These are phyloP conservation scores for Cytospora mali DNA, from an alignment of 2,329 filamentous ascomycete genomes.

Conservation along the genomic window DNA sequence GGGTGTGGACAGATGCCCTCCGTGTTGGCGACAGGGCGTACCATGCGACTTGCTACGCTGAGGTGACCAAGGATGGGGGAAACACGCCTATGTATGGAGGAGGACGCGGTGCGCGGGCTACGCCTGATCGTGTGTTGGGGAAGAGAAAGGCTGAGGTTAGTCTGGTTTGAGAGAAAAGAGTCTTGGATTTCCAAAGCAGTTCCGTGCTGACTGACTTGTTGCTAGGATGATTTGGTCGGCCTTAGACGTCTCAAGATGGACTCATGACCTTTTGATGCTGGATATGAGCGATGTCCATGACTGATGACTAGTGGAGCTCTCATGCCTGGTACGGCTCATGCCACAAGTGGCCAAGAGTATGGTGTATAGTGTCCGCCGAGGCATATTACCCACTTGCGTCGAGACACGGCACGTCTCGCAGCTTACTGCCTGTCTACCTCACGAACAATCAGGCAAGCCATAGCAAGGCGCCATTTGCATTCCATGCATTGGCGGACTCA, in stretches of 20 bases:
- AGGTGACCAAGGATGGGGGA: slow-evolving; percentile 70
- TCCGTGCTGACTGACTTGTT: slow-evolving; percentile 5
- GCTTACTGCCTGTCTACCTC: background rate
- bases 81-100: slow-evolving; percentile 46
- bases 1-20: slow-evolving; percentile 92
- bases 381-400: background rate
- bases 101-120: slow-evolving; percentile 39
- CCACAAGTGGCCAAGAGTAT: background rate
- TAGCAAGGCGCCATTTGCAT: no score
- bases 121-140: slow-evolving; percentile 68
- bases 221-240: slow-evolving; percentile 22
- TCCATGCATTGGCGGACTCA: no score
- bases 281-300: background rate
- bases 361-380: no score
- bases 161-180: slow-evolving; percentile 26
- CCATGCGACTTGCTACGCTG: slow-evolving; percentile 86
- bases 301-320: background rate
- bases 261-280: slow-evolving; percentile 3
- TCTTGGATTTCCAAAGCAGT: background rate
- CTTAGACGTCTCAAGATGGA: slow-evolving; percentile 24
- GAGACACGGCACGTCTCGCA: background rate
- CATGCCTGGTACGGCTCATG: background rate
- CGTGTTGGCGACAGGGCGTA: slow-evolving; percentile 79
- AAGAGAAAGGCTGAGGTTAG: slow-evolving; percentile 75
- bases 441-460: background rate